Base-by-base conservation (phyloP, 148 eudicot genomes). In the Fagopyrum homotropicum region DNA sequence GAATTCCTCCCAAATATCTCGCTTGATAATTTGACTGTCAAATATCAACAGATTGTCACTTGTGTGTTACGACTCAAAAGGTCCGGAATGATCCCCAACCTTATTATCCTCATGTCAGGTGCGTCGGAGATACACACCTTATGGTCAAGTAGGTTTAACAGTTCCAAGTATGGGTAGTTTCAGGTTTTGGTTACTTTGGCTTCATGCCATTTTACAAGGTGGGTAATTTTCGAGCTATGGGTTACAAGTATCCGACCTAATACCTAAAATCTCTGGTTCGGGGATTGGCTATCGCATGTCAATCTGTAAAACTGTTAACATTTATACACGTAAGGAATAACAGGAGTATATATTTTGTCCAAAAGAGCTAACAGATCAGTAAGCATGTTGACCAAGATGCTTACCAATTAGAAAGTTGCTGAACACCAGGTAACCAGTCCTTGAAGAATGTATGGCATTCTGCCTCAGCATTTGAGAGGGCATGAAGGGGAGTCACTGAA, bases 401-500 rank as follows among this genome's bases (percentile, higher is more conserved):
- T 66, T 66, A 66, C 71, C 71, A 66, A 40, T 66, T 66, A 61
- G 15, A 61, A 61, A 61, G 15, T 40, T 61, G 9, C 44, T 29
- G 68, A 29, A 49, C 30, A 11, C 54, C 22, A 5, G 57, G 55
- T 26, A 72, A 12, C 74, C 74, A 72, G 17, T 48, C 35, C 74
- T 46, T 19, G 74, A 72, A 72, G 74, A 45, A 72, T 72, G 48
- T 45, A 72, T 72, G 17, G 52, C 35, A 72, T 4, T 72, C 74
- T 72, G 52, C 43, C 17, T 72, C 74, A 7, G 74, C 74, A 16
- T 49, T 72, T 3, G 74, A 72, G 52, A 72, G 74, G 35, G 74
- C 74, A n/a, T 5, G 22, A 47, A 72, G 74, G 48, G 74, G 74
- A 17, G 74, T 72, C 54, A 72, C 74, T 72, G 74, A 22, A 1